Base-by-base conservation (phyloP, 1,284 basidiomycete species). In the Cystobasidiaceae sp. region DNA sequence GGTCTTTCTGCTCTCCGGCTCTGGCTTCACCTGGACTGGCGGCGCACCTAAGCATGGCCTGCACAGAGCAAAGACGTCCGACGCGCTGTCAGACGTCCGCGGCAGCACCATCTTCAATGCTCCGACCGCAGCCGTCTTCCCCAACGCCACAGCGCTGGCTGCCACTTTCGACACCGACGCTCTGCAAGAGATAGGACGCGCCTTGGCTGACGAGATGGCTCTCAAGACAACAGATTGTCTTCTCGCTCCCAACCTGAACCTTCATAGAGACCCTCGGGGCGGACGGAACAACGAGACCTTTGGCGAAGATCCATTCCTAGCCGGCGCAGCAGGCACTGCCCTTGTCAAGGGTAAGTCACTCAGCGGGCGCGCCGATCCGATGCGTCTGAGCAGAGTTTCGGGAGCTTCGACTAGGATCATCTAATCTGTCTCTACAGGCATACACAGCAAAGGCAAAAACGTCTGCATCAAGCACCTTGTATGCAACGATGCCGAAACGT, bases 281-380 rank as follows among this genome's bases (percentile, higher is more conserved):
- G 51, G 51, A 23, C 4, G 51, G n/a, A 54, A 54, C 51, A 21
- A 54, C 15, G 51, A 54, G 32, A 54, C 51, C 17, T 54, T 54
- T 37, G 51, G 51, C 4, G 51, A 54, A 21, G 51, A 54, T 34
- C 51, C 51, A 3, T 54, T 33, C 32, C 51, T 54, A 32, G 25
- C 51, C 7, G 51, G 51, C 13, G 32, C 28, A 9, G 23, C 23
- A 11, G 51, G 51, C 15, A 54, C 28, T 19, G 51, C 51, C 11
- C 30, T 54, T 6, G 51, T 54, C 25, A 54, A 54, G 8, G 51
- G 51, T 37, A n/a, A 34, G 25, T 33, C 8, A n/a, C 17, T 37
- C 15, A 19, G 7, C 4, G 4, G 28, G n/a, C n/a, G n/a, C n/a
- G n/a, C n/a, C n/a, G n/a, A n/a, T n/a, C n/a, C n/a, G n/a, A n/a